These are phyloP conservation scores for Colletotrichum orchidophilum DNA, from an alignment of 2,329 filamentous ascomycete species.

Conservation along the genomic window DNA sequence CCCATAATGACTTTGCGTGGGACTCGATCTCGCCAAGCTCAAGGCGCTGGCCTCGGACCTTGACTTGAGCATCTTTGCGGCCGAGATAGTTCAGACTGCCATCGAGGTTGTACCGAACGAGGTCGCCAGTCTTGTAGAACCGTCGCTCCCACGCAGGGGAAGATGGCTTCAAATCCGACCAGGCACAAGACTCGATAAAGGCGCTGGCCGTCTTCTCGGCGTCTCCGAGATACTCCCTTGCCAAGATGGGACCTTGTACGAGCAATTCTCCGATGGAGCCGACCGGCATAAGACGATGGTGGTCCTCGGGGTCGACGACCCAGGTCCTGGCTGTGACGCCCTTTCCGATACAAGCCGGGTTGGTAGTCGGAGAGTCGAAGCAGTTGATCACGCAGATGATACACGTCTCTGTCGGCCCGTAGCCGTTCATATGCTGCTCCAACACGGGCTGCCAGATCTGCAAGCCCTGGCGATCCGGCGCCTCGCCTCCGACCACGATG, in stretches of 20 bases:
- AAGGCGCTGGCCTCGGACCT: constrained; percentile 44
- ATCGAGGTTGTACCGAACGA: constrained; percentile 37
- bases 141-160: neutral
- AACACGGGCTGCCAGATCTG: too few species aligned
- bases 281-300: constrained; percentile 38
- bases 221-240: neutral
- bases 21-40: constrained; percentile 43
- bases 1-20: too few species aligned
- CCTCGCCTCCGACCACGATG: neutral
- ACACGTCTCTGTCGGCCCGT: neutral
- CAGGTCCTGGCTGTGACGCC: neutral
- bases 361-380: too few species aligned
- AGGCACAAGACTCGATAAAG: neutral
- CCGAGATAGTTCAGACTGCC: constrained; percentile 37
- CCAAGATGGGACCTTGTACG: constrained; percentile 13
- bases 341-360: neutral
- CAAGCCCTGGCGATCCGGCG: neutral
- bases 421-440: neutral
- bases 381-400: neutral
- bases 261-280: constrained; percentile 32
- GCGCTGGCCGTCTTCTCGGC: neutral
- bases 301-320: neutral
- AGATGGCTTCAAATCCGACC: neutral
- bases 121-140: constrained; percentile 38
- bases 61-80: constrained; percentile 41